Base-by-base conservation (phyloP, 2,329 filamentous ascomycete species). In the Mycosphaerelloides madeirae region DNA sequence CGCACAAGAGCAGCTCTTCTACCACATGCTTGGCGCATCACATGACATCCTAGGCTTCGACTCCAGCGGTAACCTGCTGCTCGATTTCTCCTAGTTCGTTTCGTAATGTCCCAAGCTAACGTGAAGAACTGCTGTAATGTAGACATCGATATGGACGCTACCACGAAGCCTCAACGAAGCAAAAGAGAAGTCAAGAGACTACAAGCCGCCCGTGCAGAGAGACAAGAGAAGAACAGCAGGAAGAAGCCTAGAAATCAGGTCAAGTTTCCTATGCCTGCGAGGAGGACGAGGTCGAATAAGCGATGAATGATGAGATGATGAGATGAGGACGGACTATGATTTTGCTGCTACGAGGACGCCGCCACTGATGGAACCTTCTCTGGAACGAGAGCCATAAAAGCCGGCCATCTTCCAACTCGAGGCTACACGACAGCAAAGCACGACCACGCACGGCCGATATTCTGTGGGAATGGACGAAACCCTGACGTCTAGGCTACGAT, bases 41-140 rank as follows among this genome's bases (percentile, higher is more conserved):
- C 61, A 62, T 32, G 65, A 69, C 56, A 58, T 69, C 28, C 47
- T 63, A 31, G 66, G 66, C 49, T 70, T 69, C 56, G 60, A 58
- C 46, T 32, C 55, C 18, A 41, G 55, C 16, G 66, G 66, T 28
- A 42, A 62, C 36, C 57, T 69, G 41, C 41, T 62, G 47, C 54
- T 68, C 22, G 22, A 25, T 25, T 25, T 25, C 22, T 25, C 22
- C 22, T 25, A 25, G 22, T 9, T 6, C 22, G 9, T 9, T 9
- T 25, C 22, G 22, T 25, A 25, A 29, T 32, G 22, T 29, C 31
- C 7, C 31, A 34, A 38, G 22, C 32, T 31, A 22, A 29, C 36
- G 9, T 20, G 20, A 25, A 16, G 25, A 36, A 25, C 22, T 25
- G 22, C 9, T 9, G 6, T 25, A 25, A 5, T 25, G 22, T 9